Evolutionary conservation across 2,329 filamentous ascomycete genomes (phyloP).

Genomic region (Ophiostoma pallidulum): DNA sequence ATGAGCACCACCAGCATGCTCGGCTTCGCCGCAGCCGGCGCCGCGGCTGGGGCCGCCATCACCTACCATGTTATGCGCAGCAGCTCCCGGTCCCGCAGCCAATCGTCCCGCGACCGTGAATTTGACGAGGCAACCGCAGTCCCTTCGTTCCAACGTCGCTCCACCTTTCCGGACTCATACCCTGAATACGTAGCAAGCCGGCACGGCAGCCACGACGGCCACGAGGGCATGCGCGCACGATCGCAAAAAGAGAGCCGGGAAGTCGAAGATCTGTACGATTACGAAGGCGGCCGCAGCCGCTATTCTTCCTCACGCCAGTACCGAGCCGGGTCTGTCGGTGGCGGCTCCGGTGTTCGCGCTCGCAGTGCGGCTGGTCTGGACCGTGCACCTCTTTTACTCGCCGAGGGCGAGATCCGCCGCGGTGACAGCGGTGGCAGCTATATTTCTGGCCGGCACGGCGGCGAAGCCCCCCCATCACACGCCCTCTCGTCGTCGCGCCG

Average conservation of each 20-base stretch:
- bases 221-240: slow-evolving; percentile 16
- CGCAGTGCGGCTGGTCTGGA: slow-evolving; percentile 32
- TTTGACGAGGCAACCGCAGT: slow-evolving; percentile 29
- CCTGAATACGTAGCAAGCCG: slow-evolving; percentile 21
- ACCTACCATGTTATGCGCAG: slow-evolving; percentile 58
- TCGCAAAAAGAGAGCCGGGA: slow-evolving; percentile 20
- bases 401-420: slow-evolving; percentile 31
- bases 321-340: slow-evolving; percentile 18
- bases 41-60: slow-evolving; percentile 65
- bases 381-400: slow-evolving; percentile 30
- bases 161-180: slow-evolving; percentile 35
- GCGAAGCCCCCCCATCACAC: slow-evolving; percentile 19
- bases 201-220: slow-evolving; percentile 29
- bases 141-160: slow-evolving; percentile 32
- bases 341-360: slow-evolving; percentile 25
- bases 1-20: slow-evolving; percentile 56
- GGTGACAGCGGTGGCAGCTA: slow-evolving; percentile 26
- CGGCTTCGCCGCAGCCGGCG: slow-evolving; percentile 38
- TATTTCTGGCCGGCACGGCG: slow-evolving; percentile 26
- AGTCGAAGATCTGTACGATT: slow-evolving; percentile 30
- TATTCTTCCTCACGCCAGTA: slow-evolving; percentile 29
- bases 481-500: slow-evolving; percentile 16
- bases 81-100: slow-evolving; percentile 33
- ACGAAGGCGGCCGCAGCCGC: slow-evolving; percentile 33
- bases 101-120: slow-evolving; percentile 24